These are phyloP conservation scores for Inosperma sp. DNA, from an alignment of 768 basidiomycete genomes.

Conservation along the genomic window DNA sequence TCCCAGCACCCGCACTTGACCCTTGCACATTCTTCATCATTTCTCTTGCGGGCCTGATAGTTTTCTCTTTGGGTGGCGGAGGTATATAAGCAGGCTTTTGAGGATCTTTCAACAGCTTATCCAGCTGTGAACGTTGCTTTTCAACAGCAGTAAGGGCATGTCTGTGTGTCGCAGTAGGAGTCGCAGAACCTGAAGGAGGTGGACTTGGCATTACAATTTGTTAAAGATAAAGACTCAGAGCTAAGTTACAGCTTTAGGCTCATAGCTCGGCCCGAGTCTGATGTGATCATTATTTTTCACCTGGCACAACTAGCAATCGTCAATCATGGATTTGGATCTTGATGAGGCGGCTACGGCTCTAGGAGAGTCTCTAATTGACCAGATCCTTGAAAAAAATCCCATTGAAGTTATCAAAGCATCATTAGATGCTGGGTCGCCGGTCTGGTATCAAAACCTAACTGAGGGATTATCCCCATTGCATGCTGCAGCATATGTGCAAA, in stretches of 20 bases:
- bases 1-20: conserved; percentile 94
- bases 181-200: conserved; percentile 9
- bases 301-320: too few species aligned
- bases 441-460: conserved; percentile 84
- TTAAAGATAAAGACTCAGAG: too few species aligned
- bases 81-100: conserved; percentile 77
- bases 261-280: background rate
- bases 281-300: background rate
- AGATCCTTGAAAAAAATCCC: conserved; percentile 48
- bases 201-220: conserved; percentile 17
- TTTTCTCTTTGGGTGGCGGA: conserved; percentile 75
- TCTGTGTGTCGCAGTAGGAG: conserved; percentile 34
- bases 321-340: conserved; percentile 23
- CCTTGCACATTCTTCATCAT: conserved; percentile 99
- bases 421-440: conserved; percentile 65
- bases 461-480: conserved; percentile 83
- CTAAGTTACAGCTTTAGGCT: too few species aligned
- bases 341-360: conserved; percentile 46
- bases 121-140: conserved; percentile 63
- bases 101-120: conserved; percentile 87
- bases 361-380: conserved; percentile 55
- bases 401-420: conserved; percentile 44
- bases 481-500: conserved; percentile 75
- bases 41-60: conserved; percentile 75
- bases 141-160: conserved; percentile 52